Percentiles rank a stretch among this genome's conserved stretches.
Conservation (phyloP, 2,329 filamentous ascomycete genomes). For the Aureobasidium namibiae region DNA sequence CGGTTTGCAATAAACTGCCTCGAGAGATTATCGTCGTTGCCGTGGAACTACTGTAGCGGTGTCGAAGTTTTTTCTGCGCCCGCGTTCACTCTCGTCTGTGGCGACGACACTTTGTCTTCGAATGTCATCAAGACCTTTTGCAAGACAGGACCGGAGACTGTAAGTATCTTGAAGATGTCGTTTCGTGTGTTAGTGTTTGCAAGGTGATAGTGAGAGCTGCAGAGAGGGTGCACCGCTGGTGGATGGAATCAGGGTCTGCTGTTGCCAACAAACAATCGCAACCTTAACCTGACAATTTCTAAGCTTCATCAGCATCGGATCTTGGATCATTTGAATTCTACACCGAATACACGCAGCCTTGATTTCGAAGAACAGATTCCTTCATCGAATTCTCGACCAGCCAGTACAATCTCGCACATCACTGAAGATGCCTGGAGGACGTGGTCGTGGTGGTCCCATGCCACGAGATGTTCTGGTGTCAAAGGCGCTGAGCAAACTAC, state of each 20-base stretch:
- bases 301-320: too few relatives aligned
- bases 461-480: slow-evolving; percentile 39
- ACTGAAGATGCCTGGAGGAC: slow-evolving; percentile 18
- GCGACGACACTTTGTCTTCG: neutral
- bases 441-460: slow-evolving; percentile 27
- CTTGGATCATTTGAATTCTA: neutral
- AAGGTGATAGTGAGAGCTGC: neutral
- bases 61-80: neutral
- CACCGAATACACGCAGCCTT: neutral
- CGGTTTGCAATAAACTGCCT: too few relatives aligned
- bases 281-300: too few relatives aligned
- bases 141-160: neutral
- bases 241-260: too few relatives aligned
- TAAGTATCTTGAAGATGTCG: too few relatives aligned
- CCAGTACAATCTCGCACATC: neutral
- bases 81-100: neutral
- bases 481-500: slow-evolving; percentile 42
- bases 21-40: too few relatives aligned
- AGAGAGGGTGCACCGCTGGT: too few relatives aligned
- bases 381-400: neutral
- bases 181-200: neutral
- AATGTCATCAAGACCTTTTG: too few relatives aligned
- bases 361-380: neutral
- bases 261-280: too few relatives aligned
- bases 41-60: too few relatives aligned